Evolutionary conservation across 2,329 filamentous ascomycete genomes (phyloP), one percentile per base, ranked within the genome.

Genomic region (Hypoxylon sp.): DNA sequence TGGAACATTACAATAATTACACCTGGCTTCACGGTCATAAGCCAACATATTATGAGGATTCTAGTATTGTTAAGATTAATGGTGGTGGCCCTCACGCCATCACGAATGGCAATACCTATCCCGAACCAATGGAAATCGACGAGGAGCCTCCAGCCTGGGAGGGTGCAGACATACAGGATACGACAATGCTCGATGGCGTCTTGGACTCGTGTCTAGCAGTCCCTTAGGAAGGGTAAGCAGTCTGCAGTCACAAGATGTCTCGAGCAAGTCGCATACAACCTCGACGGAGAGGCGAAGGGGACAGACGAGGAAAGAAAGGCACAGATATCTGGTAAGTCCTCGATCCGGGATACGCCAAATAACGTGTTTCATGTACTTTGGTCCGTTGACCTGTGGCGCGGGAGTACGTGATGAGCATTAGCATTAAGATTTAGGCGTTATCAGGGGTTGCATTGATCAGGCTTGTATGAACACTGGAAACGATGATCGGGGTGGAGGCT

Each of bases 1-100:
- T 91, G 9, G 88, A 91, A 60, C 77, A 82, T 48, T 86, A 81
- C 75, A 71, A 81, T 32, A 81, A 86, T 61, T 83, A 85, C 62
- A 79, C 80, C 0, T 84, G 75, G 67, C 60, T 81, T 16, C 73
- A 77, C 12, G 74, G 71, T 20, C 57, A 63, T 25, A 63, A 68
- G 41, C 69, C 55, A 51, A 66, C 48, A 5, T 53, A 36, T 13
- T 34, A 54, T n/a, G 62, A 67, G 7, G 70, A 72, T 27, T 62
- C 66, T 4, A 59, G 66, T 31, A 65, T 71, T 44, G 61, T 64
- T 8, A 67, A 65, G 2, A 49, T 67, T 12, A 76, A 75, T 16
- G 43, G 42, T 7, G 29, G 15, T 47, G 69, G 68, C 36, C 61
- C 67, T 4, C 60, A 67, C 20, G 68, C 68, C 25, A 58, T 78